Conservation (phyloP, 2,329 filamentous ascomycete species). For the Tolypocladium endophyticum region DNA sequence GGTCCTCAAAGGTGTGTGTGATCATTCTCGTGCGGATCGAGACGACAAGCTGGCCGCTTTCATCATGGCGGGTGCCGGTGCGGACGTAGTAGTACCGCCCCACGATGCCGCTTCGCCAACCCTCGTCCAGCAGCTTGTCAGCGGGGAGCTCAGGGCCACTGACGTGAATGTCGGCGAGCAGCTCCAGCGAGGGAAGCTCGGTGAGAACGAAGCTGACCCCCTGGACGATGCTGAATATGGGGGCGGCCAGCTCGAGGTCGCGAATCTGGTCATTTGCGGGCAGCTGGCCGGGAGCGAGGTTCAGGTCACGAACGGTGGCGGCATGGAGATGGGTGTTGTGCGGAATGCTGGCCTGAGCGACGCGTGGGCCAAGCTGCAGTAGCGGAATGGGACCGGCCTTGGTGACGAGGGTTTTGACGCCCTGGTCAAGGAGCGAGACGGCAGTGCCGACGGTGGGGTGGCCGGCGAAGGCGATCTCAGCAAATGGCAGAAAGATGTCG, state of each 20-base stretch:
- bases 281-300: slow-evolving; percentile 14
- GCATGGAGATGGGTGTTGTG: slow-evolving; percentile 55
- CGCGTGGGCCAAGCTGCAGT: slow-evolving; percentile 21
- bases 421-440: slow-evolving; percentile 31
- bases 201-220: slow-evolving; percentile 67
- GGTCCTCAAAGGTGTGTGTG: slow-evolving; percentile 40
- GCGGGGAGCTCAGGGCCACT: slow-evolving; percentile 21
- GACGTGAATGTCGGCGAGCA: slow-evolving; percentile 33
- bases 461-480: slow-evolving; percentile 51
- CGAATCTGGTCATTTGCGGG: slow-evolving; percentile 17
- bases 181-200: slow-evolving; percentile 47
- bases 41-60: slow-evolving; percentile 15
- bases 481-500: slow-evolving; percentile 46
- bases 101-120: slow-evolving; percentile 43
- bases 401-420: slow-evolving; percentile 34
- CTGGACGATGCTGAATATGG: slow-evolving; percentile 54
- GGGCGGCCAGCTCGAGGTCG: slow-evolving; percentile 28
- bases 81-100: slow-evolving; percentile 50
- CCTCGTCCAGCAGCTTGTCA: slow-evolving; percentile 34
- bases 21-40: slow-evolving; percentile 52
- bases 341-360: slow-evolving; percentile 54
- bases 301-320: slow-evolving; percentile 23
- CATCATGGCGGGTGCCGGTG: slow-evolving; percentile 17
- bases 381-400: slow-evolving; percentile 48
- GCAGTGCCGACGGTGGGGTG: slow-evolving; percentile 51